These are phyloP conservation scores for Collybia nuda DNA, from an alignment of 768 basidiomycete genomes.

Conservation along the genomic window DNA sequence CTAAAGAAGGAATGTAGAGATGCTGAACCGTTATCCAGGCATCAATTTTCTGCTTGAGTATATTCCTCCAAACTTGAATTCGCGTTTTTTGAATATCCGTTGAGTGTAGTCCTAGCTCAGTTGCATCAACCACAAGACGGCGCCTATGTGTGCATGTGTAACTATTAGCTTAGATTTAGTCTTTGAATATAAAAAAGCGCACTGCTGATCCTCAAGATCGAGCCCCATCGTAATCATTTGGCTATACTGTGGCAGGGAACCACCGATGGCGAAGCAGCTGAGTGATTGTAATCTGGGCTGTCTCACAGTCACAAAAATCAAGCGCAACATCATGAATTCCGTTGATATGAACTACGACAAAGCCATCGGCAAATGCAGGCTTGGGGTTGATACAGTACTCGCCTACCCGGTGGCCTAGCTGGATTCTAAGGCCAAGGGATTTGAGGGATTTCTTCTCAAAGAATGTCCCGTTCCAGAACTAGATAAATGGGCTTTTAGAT, in stretches of 20 bases:
- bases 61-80: conserved; percentile 1
- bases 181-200: not conserved
- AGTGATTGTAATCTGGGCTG: conserved; percentile 6
- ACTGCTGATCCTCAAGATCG: conserved; percentile 10
- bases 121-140: not conserved
- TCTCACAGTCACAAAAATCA: conserved; percentile 22
- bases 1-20: conserved; percentile 1
- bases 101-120: not conserved
- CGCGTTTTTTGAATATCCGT: conserved; percentile 2
- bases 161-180: not conserved
- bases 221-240: conserved; percentile 8
- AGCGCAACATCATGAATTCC: conserved; percentile 22
- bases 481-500: conserved; percentile 3
- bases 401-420: conserved; percentile 10
- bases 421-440: conserved; percentile 2
- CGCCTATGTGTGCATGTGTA: not conserved
- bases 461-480: conserved; percentile 13
- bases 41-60: conserved; percentile 1
- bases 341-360: conserved; percentile 21
- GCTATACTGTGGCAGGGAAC: conserved; percentile 15
- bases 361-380: conserved; percentile 7
- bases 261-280: conserved; percentile 17
- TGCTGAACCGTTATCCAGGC: conserved; percentile 6
- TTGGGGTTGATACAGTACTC: conserved; percentile 20
- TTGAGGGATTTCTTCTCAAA: conserved; percentile 1